phyloP scores from a whole-genome alignment of 164 flowering plant species.

The Nelumbo lutea region DNA sequence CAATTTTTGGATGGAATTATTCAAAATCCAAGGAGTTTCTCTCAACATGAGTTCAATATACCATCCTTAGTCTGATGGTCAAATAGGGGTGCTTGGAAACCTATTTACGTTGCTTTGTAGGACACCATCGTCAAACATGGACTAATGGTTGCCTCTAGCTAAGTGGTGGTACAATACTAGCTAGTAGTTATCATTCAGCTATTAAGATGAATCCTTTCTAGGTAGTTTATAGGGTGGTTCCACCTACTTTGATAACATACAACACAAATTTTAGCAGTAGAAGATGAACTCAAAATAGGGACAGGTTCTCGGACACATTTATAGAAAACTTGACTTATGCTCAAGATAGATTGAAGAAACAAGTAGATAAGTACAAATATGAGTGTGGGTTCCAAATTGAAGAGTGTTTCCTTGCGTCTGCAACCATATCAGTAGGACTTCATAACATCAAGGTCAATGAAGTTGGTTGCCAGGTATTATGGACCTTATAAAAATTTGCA shows the following conservation, averaged over 20 bases:
- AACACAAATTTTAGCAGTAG: too few relatives aligned
- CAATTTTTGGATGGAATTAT: not conserved
- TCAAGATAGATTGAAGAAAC: too few relatives aligned
- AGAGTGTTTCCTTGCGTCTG: too few relatives aligned
- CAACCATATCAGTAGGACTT: too few relatives aligned
- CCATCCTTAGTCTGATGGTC: slow-evolving; percentile 5
- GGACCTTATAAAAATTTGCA: too few relatives aligned
- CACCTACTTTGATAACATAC: not conserved
- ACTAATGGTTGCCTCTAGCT: not conserved
- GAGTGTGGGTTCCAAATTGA: too few relatives aligned
- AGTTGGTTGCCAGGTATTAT: too few relatives aligned
- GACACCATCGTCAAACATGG: not conserved
- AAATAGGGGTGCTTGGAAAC: not conserved
- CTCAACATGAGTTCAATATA: not conserved
- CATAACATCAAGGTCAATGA: too few relatives aligned
- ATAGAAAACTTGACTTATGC: too few relatives aligned
- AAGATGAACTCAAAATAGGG: too few relatives aligned
- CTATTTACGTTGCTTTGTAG: not conserved
- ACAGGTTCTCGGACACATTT: too few relatives aligned
- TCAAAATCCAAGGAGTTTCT: not conserved
- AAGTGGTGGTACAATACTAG: slow-evolving; percentile 5
- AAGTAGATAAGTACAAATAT: too few relatives aligned
- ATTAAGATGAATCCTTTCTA: not conserved
- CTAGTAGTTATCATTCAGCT: not conserved
- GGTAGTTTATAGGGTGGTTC: not conserved